A percentile compares a stretch with the other conserved stretches of the same genome.
Conservation (phyloP, 345 rosid species). For the Euphorbia peplus region DNA sequence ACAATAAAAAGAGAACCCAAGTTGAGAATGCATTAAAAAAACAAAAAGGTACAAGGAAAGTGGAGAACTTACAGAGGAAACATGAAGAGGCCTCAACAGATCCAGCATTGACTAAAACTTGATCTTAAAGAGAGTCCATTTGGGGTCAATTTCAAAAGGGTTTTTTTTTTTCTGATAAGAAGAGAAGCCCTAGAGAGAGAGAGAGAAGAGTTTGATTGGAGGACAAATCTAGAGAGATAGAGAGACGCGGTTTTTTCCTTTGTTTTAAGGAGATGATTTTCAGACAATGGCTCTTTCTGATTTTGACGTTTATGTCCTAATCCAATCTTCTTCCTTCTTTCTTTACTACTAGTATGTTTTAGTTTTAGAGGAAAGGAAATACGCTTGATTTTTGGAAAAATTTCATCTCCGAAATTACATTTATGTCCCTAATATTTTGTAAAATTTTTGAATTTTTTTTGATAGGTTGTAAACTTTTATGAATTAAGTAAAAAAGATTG, state of each 20-base stretch:
- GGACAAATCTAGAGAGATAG: slow-evolving; percentile 28
- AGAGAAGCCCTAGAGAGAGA: not conserved
- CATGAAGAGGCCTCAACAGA: slow-evolving; percentile 27
- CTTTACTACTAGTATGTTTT: no score
- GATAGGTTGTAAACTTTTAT: no score
- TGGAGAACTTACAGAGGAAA: slow-evolving; percentile 27
- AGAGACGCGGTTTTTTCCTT: slow-evolving; percentile 15
- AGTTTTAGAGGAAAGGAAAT: no score
- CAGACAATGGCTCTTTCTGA: not conserved
- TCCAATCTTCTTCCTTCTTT: not conserved
- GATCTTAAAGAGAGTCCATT: slow-evolving; percentile 20
- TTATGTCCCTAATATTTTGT: not conserved
- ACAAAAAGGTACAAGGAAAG: not conserved
- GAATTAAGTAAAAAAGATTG: no score
- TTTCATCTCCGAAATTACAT: not conserved
- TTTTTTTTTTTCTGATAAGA: not conserved
- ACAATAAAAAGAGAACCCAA: not conserved
- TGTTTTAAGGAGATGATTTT: not conserved
- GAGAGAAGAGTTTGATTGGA: slow-evolving; percentile 13
- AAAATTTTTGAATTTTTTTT: no score
- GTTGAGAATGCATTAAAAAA: not conserved
- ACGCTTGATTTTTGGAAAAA: not conserved
- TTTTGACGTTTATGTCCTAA: slow-evolving; percentile 15
- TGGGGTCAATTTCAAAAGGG: not conserved
- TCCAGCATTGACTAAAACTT: slow-evolving; percentile 33